Base-by-base conservation (phyloP, 768 basidiomycete genomes). In the Hygrocybe coccinea region DNA sequence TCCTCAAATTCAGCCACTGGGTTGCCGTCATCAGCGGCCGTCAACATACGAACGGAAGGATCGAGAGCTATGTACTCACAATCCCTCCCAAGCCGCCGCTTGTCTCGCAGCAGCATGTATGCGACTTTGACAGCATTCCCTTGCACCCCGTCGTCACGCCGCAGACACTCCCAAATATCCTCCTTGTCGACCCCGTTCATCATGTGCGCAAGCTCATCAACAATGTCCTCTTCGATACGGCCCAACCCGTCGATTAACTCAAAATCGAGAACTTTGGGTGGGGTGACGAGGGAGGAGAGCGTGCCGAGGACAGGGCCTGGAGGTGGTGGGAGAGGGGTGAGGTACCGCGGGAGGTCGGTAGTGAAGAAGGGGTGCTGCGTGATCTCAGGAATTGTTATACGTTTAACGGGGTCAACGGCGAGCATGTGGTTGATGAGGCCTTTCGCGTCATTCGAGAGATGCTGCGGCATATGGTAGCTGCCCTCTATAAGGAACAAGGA, bases 91-190 rank as follows among this genome's bases (percentile, higher is more conserved):
- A 89, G 78, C 37, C 93, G 75, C 61, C 85, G 78, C 74, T 94
- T 94, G 65, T 99, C 95, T 55, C 92, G 78, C 44, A 97, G 76
- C 3, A 99, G 77, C 82, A 94, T 85, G 70, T 98, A 99, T 0
- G 95, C 94, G 6, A 99, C 94, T 71, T 97, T 95, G 67, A 98
- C 87, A 52, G 91, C 86, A 67, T 97, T 97, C 37, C 94, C 91
- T 57, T 87, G 85, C 39, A 83, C 78, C 0, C 90, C 93, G 59
- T 95, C 92, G 51, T 94, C 87, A 61, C 84, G 74, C 57, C 87
- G 80, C 59, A 97, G 70, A 65, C 86, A 87, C 46, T 87, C 85
- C 91, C 90, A 92, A 3, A 98, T 82, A 59, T 94, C 91, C 2
- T 92, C 87, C 69, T 84, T 83, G 56, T 82, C 81, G 10, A 94